These are phyloP conservation scores for Powellomyces hirtus DNA, from an alignment of 192 early-diverging fungal genomes.

Conservation along the genomic window DNA sequence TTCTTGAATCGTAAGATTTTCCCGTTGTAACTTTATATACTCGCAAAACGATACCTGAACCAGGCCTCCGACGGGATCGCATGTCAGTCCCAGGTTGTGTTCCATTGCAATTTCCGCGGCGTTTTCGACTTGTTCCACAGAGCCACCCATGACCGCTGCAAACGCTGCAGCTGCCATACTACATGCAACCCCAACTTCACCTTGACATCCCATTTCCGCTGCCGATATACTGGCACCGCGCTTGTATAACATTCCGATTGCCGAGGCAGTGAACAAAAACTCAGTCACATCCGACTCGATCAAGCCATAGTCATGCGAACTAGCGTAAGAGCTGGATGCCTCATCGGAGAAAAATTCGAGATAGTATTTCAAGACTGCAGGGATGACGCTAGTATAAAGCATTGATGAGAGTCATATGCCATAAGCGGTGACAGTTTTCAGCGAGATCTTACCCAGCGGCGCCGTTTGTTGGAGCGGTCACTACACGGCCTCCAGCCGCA, in stretches of 20 bases:
- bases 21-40: too few species aligned
- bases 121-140: conserved; percentile 86
- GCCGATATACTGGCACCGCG: conserved; percentile 90
- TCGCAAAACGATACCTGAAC: conserved; percentile 48
- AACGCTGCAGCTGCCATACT: conserved; percentile 95
- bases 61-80: conserved; percentile 84
- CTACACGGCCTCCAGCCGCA: conserved; percentile 68
- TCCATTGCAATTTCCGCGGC: conserved; percentile 96
- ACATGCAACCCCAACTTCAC: conserved; percentile 97
- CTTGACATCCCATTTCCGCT: conserved; percentile 97
- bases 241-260: conserved; percentile 97
- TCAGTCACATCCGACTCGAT: conserved; percentile 72
- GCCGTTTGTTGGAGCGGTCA: conserved; percentile 95
- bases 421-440: background rate
- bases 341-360: conserved; percentile 80
- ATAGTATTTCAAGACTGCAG: conserved; percentile 92
- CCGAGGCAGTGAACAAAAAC: conserved; percentile 88
- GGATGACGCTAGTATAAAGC: conserved; percentile 57
- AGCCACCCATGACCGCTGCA: conserved; percentile 94
- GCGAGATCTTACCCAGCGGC: conserved; percentile 67
- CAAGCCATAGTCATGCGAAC: conserved; percentile 50
- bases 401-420: background rate
- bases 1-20: too few species aligned
- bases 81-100: conserved; percentile 40
- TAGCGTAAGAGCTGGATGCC: conserved; percentile 58